Evolutionary conservation across 805 yeast species (phyloP).

Genomic region (Lipomyces oligophaga): DNA sequence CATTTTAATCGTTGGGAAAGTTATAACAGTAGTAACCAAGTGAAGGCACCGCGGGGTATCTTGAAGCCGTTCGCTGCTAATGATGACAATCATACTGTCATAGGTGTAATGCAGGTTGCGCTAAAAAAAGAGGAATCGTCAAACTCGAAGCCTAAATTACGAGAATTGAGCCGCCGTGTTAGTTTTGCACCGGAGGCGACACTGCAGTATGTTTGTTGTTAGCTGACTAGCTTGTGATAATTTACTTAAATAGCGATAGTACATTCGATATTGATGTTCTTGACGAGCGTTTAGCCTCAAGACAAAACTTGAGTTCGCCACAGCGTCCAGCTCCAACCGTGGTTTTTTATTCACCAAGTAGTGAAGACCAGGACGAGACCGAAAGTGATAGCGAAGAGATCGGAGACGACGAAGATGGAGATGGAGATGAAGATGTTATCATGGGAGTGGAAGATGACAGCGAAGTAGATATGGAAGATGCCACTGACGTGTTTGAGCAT

Average conservation of each 20-base stretch:
- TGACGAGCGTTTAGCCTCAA: slow-evolving; percentile 8
- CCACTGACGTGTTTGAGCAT: slow-evolving; percentile 29
- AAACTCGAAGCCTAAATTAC: slow-evolving; percentile 17
- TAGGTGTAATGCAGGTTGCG: slow-evolving; percentile 39
- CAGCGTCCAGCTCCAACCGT: too few relatives aligned
- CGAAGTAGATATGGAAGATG: slow-evolving; percentile 31
- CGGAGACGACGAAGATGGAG: background rate
- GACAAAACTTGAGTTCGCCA: too few relatives aligned
- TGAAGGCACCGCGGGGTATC: slow-evolving; percentile 39
- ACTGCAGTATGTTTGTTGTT: slow-evolving; percentile 15
- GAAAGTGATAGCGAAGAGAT: background rate
- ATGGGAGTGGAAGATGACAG: slow-evolving; percentile 16
- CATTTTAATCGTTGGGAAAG: background rate
- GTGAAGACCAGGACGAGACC: background rate
- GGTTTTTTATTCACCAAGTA: too few relatives aligned
- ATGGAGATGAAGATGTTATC: background rate
- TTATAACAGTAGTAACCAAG: background rate
- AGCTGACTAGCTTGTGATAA: background rate
- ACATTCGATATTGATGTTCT: slow-evolving; percentile 21
- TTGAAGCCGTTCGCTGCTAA: slow-evolving; percentile 35
- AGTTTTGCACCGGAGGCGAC: slow-evolving; percentile 54
- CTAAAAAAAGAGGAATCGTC: slow-evolving; percentile 16
- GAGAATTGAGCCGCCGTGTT: slow-evolving; percentile 49
- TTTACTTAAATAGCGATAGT: slow-evolving; percentile 1
- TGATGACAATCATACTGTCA: slow-evolving; percentile 38